Conservation (phyloP, 345 rosid genomes). For the Pistacia integerrima region DNA sequence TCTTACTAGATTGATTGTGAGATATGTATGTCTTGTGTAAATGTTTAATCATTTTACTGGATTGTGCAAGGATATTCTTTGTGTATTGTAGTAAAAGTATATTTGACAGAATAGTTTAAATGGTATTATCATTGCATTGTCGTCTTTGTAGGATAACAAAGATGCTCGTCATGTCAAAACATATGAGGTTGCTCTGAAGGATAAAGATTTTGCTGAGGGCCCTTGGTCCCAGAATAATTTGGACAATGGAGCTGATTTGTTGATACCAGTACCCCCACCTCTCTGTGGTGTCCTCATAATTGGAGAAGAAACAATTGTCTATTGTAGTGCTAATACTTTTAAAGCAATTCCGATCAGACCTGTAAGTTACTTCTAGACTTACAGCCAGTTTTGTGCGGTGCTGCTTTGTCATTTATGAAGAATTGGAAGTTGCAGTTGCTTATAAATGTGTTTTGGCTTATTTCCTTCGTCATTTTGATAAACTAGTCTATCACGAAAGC, state of each 20-base stretch:
- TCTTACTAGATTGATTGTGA: neutral
- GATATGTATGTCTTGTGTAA: neutral
- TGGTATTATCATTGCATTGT: constrained; percentile 9
- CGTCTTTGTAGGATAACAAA: constrained; percentile 77
- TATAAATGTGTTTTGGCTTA: constrained; percentile 22
- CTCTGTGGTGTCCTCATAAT: constrained; percentile 97
- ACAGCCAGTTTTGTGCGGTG: constrained; percentile 11
- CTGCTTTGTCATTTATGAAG: constrained; percentile 1
- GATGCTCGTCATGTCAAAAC: constrained; percentile 98
- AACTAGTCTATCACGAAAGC: constrained; percentile 82
- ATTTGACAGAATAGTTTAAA: constrained; percentile 4
- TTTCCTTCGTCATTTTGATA: constrained; percentile 9
- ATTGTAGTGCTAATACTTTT: constrained; percentile 86
- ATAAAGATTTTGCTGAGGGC: constrained; percentile 95
- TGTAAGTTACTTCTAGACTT: constrained; percentile 43
- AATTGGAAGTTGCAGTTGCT: neutral
- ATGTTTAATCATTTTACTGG: neutral
- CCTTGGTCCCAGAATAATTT: constrained; percentile 97
- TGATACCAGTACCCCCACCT: constrained; percentile 96
- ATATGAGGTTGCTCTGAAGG: constrained; percentile 90
- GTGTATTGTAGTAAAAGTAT: neutral
- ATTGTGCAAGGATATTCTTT: neutral
- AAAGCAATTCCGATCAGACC: constrained; percentile 84
- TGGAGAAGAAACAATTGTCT: constrained; percentile 92
- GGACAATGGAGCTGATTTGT: constrained; percentile 88